Percentiles rank a stretch among this genome's conserved stretches.
phyloP scores from a whole-genome alignment of 225 moss, liverwort and hornwort species.

The Rhytidiadelphus loreus region DNA sequence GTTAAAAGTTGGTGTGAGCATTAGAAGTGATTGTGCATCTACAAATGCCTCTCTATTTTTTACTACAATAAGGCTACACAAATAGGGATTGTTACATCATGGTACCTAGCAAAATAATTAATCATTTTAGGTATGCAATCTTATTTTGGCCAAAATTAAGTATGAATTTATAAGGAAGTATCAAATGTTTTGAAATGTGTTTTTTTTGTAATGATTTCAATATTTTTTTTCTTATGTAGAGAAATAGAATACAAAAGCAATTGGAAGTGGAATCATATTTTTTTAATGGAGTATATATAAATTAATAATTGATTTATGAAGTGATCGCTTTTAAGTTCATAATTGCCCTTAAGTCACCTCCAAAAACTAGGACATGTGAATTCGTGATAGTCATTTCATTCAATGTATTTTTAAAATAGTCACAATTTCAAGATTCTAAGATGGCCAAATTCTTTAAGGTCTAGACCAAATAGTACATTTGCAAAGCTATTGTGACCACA shows the following conservation, averaged over 20 bases:
- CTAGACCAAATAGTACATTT: background rate
- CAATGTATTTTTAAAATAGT: background rate
- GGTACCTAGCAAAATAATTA: background rate
- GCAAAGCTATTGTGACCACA: background rate
- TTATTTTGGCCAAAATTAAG: background rate
- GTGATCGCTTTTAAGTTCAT: rapidly evolving
- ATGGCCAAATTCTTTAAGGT: background rate
- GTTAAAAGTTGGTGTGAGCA: background rate
- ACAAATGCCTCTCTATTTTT: background rate
- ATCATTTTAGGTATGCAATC: background rate
- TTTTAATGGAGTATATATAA: background rate
- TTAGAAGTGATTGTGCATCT: background rate
- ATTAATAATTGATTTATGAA: background rate
- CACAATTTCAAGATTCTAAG: background rate
- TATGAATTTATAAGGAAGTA: background rate
- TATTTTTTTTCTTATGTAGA: too few relatives aligned
- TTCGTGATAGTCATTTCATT: background rate
- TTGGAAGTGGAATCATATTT: background rate
- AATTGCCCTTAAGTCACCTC: background rate
- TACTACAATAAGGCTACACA: background rate
- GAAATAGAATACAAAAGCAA: background rate
- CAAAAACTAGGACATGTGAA: background rate
- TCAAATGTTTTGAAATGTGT: too few relatives aligned
- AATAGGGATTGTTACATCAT: background rate
- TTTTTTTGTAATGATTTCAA: too few relatives aligned